A percentile compares a stretch with the other conserved stretches of the same genome.
Conservation (phyloP, 176 grass and related monocot genomes). For the Triticum aestivum region IWGSC_CS_RefSeq_v2.1 NC_057808.1:424771029-424771528, state of each 20-base stretch:
- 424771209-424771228: not conserved
- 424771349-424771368: conserved; percentile 8
- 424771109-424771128: not conserved
- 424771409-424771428: not conserved
- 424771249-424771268: not conserved
- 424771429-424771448: no score
- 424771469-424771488: no score
- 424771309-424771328: not conserved
- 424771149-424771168: not conserved
- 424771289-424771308: not conserved
- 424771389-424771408: not conserved
- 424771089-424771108: not conserved
- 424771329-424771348: not conserved
- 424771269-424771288: not conserved
- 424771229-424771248: not conserved
- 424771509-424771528: no score
- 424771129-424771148: not conserved
- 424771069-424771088: not conserved
- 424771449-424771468: no score
- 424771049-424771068: not conserved
- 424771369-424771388: not conserved
- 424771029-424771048: not conserved
- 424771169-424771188: no score
- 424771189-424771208: not conserved
- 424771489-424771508: no score